These are phyloP conservation scores for Penicillium herquei DNA, from an alignment of 495 filamentous ascomycete genomes.

Conservation along the genomic window DNA sequence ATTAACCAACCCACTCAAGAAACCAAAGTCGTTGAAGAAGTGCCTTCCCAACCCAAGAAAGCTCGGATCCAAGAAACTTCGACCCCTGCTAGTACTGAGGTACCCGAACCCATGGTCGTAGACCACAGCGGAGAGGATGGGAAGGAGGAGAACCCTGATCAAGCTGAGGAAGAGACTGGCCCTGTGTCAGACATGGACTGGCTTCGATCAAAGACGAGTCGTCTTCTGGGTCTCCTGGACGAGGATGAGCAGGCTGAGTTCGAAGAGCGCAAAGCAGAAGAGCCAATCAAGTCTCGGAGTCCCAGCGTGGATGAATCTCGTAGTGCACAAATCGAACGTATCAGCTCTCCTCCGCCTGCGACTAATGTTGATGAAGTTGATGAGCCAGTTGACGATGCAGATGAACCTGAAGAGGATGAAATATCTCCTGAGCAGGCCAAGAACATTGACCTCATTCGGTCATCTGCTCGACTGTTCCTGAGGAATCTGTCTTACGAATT, in stretches of 20 bases:
- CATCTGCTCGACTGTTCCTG: constrained; percentile 71
- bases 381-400: constrained; percentile 16
- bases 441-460: constrained; percentile 44
- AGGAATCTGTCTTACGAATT: constrained; percentile 83
- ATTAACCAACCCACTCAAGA: constrained; percentile 27
- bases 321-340: constrained; percentile 20
- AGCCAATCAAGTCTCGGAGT: constrained; percentile 13
- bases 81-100: constrained; percentile 4
- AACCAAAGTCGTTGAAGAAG: constrained; percentile 31
- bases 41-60: constrained; percentile 45
- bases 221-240: constrained; percentile 80
- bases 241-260: constrained; percentile 53
- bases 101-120: constrained; percentile 28
- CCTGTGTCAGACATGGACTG: constrained; percentile 73
- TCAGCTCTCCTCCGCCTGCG: constrained; percentile 19
- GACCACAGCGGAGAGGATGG: constrained; percentile 20
- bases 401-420: constrained; percentile 13
- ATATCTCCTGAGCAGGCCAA: constrained; percentile 26
- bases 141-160: constrained; percentile 19
- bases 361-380: constrained; percentile 15
- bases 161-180: constrained; percentile 17
- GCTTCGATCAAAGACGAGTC: constrained; percentile 89
- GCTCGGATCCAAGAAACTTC: constrained; percentile 26
- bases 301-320: constrained; percentile 22
- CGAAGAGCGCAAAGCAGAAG: constrained; percentile 20